A percentile compares a stretch with the other conserved stretches of the same genome.
Evolutionary conservation across 495 filamentous ascomycete species (phyloP).

Genomic region (Poronia punctata): DNA sequence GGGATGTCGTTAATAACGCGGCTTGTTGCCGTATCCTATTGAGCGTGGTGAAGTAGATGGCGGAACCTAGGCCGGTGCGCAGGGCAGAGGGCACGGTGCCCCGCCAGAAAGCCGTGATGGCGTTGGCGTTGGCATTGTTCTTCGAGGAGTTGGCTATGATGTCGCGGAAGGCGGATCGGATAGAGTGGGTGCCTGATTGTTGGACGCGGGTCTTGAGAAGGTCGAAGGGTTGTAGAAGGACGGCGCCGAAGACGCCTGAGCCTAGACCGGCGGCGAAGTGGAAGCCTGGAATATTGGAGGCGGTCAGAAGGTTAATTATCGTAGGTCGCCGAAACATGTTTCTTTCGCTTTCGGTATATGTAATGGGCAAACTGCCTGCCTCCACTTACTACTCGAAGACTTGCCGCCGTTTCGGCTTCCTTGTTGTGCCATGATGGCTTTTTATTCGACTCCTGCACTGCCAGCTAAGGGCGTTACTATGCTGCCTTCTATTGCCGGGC

Average conservation of each 20-base stretch:
- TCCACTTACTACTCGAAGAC: constrained; percentile 23
- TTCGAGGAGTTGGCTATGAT: constrained; percentile 55
- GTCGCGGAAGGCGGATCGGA: constrained; percentile 61
- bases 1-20: constrained; percentile 27
- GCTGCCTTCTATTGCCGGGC: constrained; percentile 2
- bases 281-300: constrained; percentile 39
- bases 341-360: background rate
- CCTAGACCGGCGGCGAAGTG: constrained; percentile 86
- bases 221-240: constrained; percentile 91
- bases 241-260: constrained; percentile 79
- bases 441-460: constrained; percentile 1
- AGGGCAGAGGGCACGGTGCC: constrained; percentile 87
- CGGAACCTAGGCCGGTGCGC: constrained; percentile 86
- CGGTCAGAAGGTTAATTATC: constrained; percentile 2
- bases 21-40: constrained; percentile 72
- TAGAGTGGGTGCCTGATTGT: constrained; percentile 58
- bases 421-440: constrained; percentile 19
- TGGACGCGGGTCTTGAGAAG: constrained; percentile 95
- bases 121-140: too few relatives aligned
- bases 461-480: constrained; percentile 2
- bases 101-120: constrained; percentile 77
- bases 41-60: constrained; percentile 87
- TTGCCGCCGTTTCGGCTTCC: constrained; percentile 11
- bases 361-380: background rate
- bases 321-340: background rate